Evolutionary conservation across 805 yeast species (phyloP), one percentile per base, ranked within the genome.

Genomic region (Debaryomyces tyrocola): DNA sequence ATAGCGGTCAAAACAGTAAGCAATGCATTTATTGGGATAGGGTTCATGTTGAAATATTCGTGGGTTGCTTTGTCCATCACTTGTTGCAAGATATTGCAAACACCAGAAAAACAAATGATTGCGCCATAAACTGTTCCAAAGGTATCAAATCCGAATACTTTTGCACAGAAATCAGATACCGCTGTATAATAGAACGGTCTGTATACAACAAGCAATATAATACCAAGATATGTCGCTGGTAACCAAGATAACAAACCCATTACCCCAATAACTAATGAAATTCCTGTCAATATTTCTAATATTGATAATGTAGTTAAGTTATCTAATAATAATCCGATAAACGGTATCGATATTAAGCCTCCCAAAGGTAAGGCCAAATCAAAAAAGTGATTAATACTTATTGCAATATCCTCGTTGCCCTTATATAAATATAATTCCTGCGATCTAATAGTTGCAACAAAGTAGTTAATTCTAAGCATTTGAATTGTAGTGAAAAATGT

Each of bases 161-260:
- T 91, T 24, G 96, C 95, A 58, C 90, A 80, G 63, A 84, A 90
- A 65, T 92, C 97, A 1, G 96, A 87, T 6, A 90, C 89, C 1
- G 95, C 88, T 1, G 98, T 91, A 66, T 91, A 92, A 60, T 87
- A 90, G 60, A 91, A 87, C 9, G 98, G 97, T 63, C 98, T 78
- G 66, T 87, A 90, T 1, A 87, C 73, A 9, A 90, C 97, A 53
- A 91, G 70, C 27, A 87, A 52, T 1, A 82, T 55, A 37, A 91
- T 86, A 2, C 96, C 96, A 1, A 78, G 37, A 56, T 86, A 75
- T 36, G 91, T 90, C 2, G 80, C 74, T 12, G 75, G 76, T 10
- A 70, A 37, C 69, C 70, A 70, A 50, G 85, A 73, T 31, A 87
- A 54, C 27, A 89, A 65, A 0, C 97, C 97, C 56, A 81, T 72